Conservation (phyloP, 2,329 filamentous ascomycete species). For the Xylogone sp. region DNA sequence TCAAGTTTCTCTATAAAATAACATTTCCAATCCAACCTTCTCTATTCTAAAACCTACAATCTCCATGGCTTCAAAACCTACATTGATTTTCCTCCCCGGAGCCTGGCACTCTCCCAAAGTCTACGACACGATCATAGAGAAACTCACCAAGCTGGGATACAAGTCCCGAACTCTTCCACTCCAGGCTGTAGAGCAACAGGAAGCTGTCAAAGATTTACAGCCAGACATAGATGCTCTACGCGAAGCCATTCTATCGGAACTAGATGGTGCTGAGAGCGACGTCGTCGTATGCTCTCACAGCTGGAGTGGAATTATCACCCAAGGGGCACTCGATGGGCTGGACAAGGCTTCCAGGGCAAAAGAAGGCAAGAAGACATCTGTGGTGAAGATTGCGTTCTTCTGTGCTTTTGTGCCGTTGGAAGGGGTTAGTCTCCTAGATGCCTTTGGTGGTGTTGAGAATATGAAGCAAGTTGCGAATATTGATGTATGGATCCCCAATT, state of each 20-base stretch:
- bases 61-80: slow-evolving; percentile 9
- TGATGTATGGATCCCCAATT: too few relatives aligned
- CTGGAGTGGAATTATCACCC: slow-evolving; percentile 32
- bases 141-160: slow-evolving; percentile 14
- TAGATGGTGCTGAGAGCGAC: slow-evolving; percentile 29
- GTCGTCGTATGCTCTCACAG: slow-evolving; percentile 34
- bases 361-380: slow-evolving; percentile 33
- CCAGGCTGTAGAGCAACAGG: slow-evolving; percentile 7
- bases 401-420: slow-evolving; percentile 11
- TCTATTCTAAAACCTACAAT: slow-evolving; percentile 28
- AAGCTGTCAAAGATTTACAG: slow-evolving; percentile 9
- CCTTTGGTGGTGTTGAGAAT: neutral
- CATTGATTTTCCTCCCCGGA: slow-evolving; percentile 14
- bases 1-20: too few relatives aligned
- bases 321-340: slow-evolving; percentile 31
- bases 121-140: slow-evolving; percentile 10
- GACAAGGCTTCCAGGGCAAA: slow-evolving; percentile 30
- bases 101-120: slow-evolving; percentile 15
- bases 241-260: slow-evolving; percentile 10
- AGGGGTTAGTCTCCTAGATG: slow-evolving; percentile 6
- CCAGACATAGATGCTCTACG: slow-evolving; percentile 13
- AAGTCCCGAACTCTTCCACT: slow-evolving; percentile 13
- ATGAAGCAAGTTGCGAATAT: too few relatives aligned
- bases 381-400: slow-evolving; percentile 13
- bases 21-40: too few relatives aligned